Base-by-base conservation (phyloP, 495 filamentous ascomycete genomes). In the Xylaria telfairii region DNA sequence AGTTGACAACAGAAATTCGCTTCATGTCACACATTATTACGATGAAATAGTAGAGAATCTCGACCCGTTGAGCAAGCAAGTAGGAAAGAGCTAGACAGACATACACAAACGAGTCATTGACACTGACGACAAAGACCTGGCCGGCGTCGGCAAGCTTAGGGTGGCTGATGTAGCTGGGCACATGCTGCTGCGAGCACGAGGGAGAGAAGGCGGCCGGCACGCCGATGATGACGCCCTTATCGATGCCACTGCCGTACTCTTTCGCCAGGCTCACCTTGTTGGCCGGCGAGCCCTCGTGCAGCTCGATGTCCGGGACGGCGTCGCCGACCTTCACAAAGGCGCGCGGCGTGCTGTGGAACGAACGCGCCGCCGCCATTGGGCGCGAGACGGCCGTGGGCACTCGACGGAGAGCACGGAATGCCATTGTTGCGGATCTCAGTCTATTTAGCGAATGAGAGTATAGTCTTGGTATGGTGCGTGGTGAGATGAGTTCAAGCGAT, bases 21-120 rank as follows among this genome's bases (percentile, higher is more conserved):
- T 54, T n/a, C 13, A 32, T 26, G 10, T 13, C 47, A 51, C 9
- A 37, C 30, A 4, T 15, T 26, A 7, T 13, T 21, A 51, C 19
- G 24, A 51, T 19, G 17, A 37, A 26, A 9, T 4, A 26, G 1
- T 51, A 30, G 24, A 9, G 51, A 9, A 54, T 30, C 21, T 51
- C 26, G 12, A 1, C 26, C 12, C 51, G 7, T 24, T 17, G n/a
- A 49, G 1, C n/a, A 24, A 24, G 8, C n/a, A 0, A 12, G 2
- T 4, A 9, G 39, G 39, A 12, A 24, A 3, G 6, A 7, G 24
- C 5, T 2, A 37, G 34, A 37, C 34, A 60, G 21, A 82, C 92
- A 83, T 87, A 96, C 90, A 98, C 96, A 81, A 98, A 98, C 34
- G 94, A 89, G 79, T 99, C 96, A 82, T 99, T 99, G 79, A 98